These are phyloP conservation scores for Allium fistulosum DNA, from an alignment of 106 monocot species.

Conservation along the genomic window DNA sequence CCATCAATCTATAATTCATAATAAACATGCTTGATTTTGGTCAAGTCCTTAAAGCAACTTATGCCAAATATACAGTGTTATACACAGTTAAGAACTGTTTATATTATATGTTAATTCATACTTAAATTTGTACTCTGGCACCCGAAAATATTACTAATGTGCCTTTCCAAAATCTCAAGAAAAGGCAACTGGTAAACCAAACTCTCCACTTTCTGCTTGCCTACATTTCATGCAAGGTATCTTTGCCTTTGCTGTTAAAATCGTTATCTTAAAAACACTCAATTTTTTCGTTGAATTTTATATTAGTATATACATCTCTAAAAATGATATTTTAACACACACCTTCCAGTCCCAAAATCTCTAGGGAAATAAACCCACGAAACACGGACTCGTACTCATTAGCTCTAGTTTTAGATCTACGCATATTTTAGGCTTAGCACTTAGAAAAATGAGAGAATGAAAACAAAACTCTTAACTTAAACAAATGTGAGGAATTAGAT, in stretches of 20 bases:
- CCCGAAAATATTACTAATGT: not conserved
- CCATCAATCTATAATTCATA: not conserved
- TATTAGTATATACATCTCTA: not conserved
- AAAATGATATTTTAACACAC: not conserved
- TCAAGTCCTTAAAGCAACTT: not conserved
- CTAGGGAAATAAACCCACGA: not conserved
- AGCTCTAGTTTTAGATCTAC: not conserved
- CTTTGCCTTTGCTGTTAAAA: not conserved
- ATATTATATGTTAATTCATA: not conserved
- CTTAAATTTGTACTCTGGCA: not conserved
- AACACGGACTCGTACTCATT: not conserved
- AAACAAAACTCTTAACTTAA: not conserved
- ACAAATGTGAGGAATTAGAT: not conserved
- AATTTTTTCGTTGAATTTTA: not conserved
- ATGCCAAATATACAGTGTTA: too few relatives aligned
- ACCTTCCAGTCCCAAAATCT: conserved; percentile 3
- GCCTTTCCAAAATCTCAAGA: conserved; percentile 12
- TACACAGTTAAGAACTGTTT: not conserved
- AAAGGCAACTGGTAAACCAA: conserved; percentile 3
- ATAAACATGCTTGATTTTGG: not conserved
- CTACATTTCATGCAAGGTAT: conserved; percentile 10
- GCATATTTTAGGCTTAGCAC: not conserved
- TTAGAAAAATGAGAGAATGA: not conserved
- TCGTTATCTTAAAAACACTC: not conserved
- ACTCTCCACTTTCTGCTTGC: conserved; percentile 5